These are phyloP conservation scores for Alternaria brassicicola DNA, from an alignment of 2,329 filamentous ascomycete genomes.

Conservation along the genomic window DNA sequence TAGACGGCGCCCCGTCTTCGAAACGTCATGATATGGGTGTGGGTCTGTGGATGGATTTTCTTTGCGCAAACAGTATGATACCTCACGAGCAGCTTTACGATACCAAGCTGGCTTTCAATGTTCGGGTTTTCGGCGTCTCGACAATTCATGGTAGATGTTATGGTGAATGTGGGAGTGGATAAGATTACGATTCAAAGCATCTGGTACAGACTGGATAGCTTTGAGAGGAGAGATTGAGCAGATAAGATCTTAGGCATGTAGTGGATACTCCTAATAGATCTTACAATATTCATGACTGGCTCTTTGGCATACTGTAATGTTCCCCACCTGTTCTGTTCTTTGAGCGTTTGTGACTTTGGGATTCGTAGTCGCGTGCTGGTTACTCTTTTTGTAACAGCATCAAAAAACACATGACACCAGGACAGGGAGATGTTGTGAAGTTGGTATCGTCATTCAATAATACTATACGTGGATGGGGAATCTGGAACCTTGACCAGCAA, in stretches of 20 bases:
- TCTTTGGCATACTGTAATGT: not conserved
- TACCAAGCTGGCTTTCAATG: constrained; percentile 24
- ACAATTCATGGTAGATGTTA: constrained; percentile 13
- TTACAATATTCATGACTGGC: constrained; percentile 6
- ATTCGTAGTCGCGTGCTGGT: not conserved
- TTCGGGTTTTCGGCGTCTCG: constrained; percentile 22
- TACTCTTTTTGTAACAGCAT: not conserved
- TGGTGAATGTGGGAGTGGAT: constrained; percentile 22
- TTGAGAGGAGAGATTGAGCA: not conserved
- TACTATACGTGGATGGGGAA: not conserved
- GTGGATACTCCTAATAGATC: constrained; percentile 24
- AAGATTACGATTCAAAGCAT: constrained; percentile 20
- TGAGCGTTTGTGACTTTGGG: not conserved
- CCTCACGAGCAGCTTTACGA: constrained; percentile 30
- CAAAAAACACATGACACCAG: not conserved
- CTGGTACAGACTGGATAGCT: constrained; percentile 27
- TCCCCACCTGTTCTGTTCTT: not conserved
- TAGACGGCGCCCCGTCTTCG: constrained; percentile 42
- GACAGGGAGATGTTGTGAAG: not conserved
- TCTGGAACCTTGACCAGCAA: not conserved
- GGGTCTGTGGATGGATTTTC: constrained; percentile 24
- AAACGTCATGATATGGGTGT: constrained; percentile 32
- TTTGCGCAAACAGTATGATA: constrained; percentile 38
- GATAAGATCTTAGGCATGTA: constrained; percentile 26
- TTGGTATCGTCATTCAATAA: constrained; percentile 6